Evolutionary conservation across 805 yeast species (phyloP).

Genomic region (Pichia thaimueangensis): DNA sequence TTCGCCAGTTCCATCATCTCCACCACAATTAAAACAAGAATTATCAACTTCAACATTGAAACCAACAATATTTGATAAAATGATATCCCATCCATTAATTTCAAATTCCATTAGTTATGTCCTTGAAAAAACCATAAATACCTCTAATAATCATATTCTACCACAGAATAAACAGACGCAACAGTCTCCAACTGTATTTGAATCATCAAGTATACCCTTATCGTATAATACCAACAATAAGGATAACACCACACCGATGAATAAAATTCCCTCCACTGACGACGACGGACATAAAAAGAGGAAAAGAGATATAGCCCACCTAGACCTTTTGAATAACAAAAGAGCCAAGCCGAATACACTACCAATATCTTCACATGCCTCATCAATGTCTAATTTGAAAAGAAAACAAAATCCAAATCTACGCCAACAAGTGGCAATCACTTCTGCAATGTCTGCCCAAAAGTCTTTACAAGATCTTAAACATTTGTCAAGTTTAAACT

Average conservation of each 20-base stretch:
- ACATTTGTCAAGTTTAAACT: conserved; percentile 29
- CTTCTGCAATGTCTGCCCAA: conserved; percentile 28
- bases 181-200: neutral
- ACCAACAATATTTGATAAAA: conserved; percentile 30
- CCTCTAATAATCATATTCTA: conserved; percentile 23
- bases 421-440: conserved; percentile 26
- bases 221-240: neutral
- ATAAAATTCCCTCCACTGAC: no score
- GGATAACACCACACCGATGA: neutral
- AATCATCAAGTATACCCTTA: neutral
- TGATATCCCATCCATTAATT: conserved; percentile 32
- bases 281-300: neutral
- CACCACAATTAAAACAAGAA: neutral
- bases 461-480: conserved; percentile 29
- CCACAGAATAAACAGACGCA: neutral
- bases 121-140: conserved; percentile 30
- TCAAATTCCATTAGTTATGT: conserved; percentile 32
- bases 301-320: neutral
- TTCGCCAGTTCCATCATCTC: neutral
- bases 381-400: neutral
- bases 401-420: conserved; percentile 11
- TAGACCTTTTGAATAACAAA: neutral
- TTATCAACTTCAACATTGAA: neutral
- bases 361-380: neutral
- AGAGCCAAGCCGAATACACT: neutral